These are phyloP conservation scores for Dendrostoma leiphaemia DNA, from an alignment of 2,329 filamentous ascomycete genomes.

Conservation along the genomic window DNA sequence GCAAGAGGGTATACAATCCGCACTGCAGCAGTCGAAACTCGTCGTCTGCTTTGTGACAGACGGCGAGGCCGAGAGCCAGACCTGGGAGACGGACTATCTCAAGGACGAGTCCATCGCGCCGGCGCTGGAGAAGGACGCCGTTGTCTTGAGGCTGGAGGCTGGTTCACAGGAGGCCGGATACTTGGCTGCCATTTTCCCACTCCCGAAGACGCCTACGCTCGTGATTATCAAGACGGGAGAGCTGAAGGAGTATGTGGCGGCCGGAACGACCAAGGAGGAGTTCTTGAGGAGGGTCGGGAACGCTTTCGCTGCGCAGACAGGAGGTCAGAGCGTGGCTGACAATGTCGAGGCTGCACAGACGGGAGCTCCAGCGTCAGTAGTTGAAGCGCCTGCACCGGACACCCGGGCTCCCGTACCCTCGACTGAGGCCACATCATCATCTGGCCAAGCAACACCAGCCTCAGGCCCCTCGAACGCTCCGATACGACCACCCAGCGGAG, in stretches of 20 bases:
- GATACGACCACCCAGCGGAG: conserved; percentile 4
- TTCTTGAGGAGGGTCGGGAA: conserved; percentile 57
- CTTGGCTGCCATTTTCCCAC: conserved; percentile 76
- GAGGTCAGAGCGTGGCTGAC: not conserved
- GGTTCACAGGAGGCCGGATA: conserved; percentile 80
- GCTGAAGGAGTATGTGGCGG: conserved; percentile 72
- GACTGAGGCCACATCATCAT: conserved; percentile 11
- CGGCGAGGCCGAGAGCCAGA: conserved; percentile 63
- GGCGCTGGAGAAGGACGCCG: conserved; percentile 58
- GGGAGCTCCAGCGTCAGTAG: conserved; percentile 12
- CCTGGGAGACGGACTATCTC: conserved; percentile 72
- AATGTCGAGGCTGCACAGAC: not conserved
- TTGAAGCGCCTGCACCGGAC: not conserved
- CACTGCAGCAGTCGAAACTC: conserved; percentile 71
- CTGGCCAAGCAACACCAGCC: conserved; percentile 24
- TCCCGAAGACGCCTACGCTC: conserved; percentile 75
- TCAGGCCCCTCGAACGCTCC: conserved; percentile 20
- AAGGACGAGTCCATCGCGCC: conserved; percentile 50
- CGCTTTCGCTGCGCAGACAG: conserved; percentile 30
- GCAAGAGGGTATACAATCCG: conserved; percentile 75
- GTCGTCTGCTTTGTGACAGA: conserved; percentile 89
- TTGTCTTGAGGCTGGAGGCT: conserved; percentile 68
- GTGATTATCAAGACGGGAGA: conserved; percentile 78
- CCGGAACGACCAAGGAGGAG: conserved; percentile 62
- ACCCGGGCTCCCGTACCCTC: not conserved